Conservation (phyloP, 169 alveolate species). For the Sarcocystis neurona region DNA sequence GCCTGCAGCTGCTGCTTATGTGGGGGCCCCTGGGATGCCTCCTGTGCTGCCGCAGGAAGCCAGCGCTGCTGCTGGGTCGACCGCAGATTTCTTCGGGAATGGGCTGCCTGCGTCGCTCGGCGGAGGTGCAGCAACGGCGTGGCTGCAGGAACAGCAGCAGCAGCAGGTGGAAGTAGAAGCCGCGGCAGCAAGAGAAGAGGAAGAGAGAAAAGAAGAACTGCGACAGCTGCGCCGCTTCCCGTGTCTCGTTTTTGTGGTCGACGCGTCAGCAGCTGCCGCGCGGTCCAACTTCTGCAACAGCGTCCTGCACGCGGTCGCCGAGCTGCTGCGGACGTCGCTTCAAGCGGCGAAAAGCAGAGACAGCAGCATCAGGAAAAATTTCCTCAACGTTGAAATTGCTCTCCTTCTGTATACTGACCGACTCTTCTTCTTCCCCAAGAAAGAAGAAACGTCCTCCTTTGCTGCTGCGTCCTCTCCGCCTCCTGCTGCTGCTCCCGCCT, state of each 20-base stretch:
- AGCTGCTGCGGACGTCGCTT: conserved; percentile 43
- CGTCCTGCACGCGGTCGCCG: conserved; percentile 46
- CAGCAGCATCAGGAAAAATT: no score
- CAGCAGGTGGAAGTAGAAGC: not conserved
- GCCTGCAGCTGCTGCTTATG: no score
- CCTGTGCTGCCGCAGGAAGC: no score
- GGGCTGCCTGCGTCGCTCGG: no score
- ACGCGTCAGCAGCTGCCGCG: conserved; percentile 34
- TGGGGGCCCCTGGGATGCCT: no score
- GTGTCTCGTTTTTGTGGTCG: conserved; percentile 55
- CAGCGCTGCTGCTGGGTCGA: no score
- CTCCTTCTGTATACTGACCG: conserved; percentile 54
- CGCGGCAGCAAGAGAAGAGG: not conserved
- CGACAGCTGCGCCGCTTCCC: conserved; percentile 24
- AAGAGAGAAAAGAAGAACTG: not conserved
- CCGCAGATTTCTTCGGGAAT: no score
- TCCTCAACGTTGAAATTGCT: conserved; percentile 45
- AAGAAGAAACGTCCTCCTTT: not conserved
- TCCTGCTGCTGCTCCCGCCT: not conserved
- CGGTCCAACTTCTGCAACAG: conserved; percentile 41
- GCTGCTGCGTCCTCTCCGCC: no score
- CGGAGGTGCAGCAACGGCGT: no score
- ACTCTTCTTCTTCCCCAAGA: conserved; percentile 30
- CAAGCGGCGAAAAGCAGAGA: no score
- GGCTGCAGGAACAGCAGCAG: not conserved